Evolutionary conservation across 768 basidiomycete genomes (phyloP).

Genomic region (Suillus tomentosus): DNA sequence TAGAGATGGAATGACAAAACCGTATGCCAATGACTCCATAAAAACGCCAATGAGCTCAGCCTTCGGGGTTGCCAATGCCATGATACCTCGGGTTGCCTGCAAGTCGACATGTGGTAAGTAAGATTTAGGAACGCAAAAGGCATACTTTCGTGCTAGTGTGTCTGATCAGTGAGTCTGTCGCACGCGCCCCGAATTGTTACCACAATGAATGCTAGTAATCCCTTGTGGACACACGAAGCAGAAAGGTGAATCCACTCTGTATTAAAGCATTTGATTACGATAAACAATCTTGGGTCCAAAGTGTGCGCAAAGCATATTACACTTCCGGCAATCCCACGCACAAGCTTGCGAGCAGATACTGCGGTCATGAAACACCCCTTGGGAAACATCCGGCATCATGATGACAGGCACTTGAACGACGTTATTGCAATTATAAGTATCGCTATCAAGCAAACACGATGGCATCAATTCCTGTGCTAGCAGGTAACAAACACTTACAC

Average conservation of each 20-base stretch:
- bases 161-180: not conserved
- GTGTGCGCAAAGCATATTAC: no score
- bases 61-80: conserved; percentile 11
- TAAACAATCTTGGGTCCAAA: not conserved
- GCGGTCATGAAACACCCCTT: no score
- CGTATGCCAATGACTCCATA: conserved; percentile 16
- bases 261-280: not conserved
- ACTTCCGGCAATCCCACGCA: no score
- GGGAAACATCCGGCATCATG: no score
- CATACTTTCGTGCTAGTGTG: not conserved
- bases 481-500: no score
- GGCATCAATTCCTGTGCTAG: no score
- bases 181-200: not conserved
- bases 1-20: conserved; percentile 3
- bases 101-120: not conserved
- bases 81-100: conserved; percentile 4
- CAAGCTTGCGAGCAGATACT: no score
- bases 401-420: no score
- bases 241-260: not conserved
- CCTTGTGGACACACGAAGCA: not conserved
- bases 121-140: not conserved
- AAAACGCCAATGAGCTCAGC: conserved; percentile 18
- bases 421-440: no score
- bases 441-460: no score
- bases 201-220: not conserved